Evolutionary conservation across 2,329 filamentous ascomycete genomes (phyloP).

Genomic region (Orbilia ellipsospora): DNA sequence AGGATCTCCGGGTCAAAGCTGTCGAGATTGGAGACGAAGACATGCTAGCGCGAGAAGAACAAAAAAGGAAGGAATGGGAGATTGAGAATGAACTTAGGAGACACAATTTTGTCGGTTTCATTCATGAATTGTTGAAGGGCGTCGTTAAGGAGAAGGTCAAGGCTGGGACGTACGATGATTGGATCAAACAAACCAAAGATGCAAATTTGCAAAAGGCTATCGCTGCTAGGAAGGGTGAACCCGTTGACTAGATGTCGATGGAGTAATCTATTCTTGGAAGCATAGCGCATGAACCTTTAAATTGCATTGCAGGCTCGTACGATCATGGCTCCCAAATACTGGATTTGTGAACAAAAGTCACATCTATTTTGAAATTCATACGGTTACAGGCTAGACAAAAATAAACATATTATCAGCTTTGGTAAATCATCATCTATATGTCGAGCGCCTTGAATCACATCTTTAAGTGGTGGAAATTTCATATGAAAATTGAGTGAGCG

Average conservation of each 20-base stretch:
- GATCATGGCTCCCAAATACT: neutral
- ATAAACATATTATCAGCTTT: no score
- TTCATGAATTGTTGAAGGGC: conserved; percentile 86
- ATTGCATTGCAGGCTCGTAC: neutral
- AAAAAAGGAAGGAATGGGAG: conserved; percentile 85
- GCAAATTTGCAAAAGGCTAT: conserved; percentile 65
- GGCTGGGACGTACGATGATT: conserved; percentile 74
- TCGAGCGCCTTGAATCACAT: no score
- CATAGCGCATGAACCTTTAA: neutral
- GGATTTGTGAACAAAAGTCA: neutral
- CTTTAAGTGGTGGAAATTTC: no score
- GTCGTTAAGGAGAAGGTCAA: conserved; percentile 80
- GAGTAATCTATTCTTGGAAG: neutral
- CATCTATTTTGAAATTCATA: conserved; percentile 3
- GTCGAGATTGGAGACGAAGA: conserved; percentile 85
- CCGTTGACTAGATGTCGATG: conserved; percentile 40
- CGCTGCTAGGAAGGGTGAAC: conserved; percentile 58
- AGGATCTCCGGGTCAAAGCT: conserved; percentile 81
- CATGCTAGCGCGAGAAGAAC: conserved; percentile 79
- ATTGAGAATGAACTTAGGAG: conserved; percentile 93
- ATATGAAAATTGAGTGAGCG: no score
- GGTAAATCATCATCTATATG: no score
- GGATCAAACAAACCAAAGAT: conserved; percentile 75
- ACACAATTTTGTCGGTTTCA: conserved; percentile 97
- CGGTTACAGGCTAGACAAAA: conserved; percentile 1